Percentiles rank a stretch among this genome's conserved stretches.
These are phyloP conservation scores for Eutypella sp. DNA, from an alignment of 2,329 filamentous ascomycete genomes.

Conservation along the genomic window DNA sequence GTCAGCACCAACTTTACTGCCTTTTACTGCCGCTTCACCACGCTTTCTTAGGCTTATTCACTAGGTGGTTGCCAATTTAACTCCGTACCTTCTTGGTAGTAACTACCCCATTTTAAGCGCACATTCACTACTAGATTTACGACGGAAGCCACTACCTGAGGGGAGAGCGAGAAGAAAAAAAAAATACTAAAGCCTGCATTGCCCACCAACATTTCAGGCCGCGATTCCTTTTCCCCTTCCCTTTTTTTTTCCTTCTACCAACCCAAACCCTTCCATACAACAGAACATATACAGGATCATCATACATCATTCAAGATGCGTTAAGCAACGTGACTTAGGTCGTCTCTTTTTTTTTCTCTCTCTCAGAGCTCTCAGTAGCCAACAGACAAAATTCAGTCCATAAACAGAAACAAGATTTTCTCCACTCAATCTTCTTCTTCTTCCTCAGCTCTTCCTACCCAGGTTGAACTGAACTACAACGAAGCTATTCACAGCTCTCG, in stretches of 20 bases:
- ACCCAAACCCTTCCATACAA: constrained; percentile 27
- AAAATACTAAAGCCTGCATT: constrained; percentile 25
- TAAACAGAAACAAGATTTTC: constrained; percentile 34
- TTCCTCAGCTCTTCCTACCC: constrained; percentile 47
- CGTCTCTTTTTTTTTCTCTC: constrained; percentile 32
- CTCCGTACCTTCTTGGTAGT: background rate
- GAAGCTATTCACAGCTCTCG: constrained; percentile 52
- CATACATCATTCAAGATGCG: constrained; percentile 52
- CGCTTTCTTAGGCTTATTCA: background rate
- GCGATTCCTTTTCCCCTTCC: constrained; percentile 21
- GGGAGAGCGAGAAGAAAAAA: constrained; percentile 10
- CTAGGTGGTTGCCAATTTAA: background rate
- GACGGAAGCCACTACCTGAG: constrained; percentile 26
- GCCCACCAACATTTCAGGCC: constrained; percentile 18
- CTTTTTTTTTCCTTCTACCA: constrained; percentile 30
- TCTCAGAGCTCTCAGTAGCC: constrained; percentile 27
- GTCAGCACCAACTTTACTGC: background rate
- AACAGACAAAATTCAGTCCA: constrained; percentile 52
- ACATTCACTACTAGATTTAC: too few species aligned
- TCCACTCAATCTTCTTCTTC: constrained; percentile 41
- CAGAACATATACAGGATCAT: constrained; percentile 34
- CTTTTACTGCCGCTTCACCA: background rate
- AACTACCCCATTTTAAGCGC: too few species aligned
- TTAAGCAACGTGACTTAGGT: constrained; percentile 41
- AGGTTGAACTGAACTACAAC: constrained; percentile 66